phyloP scores from a whole-genome alignment of 768 basidiomycete species.

The Tylopilus plumbeoviolaceoides region DNA sequence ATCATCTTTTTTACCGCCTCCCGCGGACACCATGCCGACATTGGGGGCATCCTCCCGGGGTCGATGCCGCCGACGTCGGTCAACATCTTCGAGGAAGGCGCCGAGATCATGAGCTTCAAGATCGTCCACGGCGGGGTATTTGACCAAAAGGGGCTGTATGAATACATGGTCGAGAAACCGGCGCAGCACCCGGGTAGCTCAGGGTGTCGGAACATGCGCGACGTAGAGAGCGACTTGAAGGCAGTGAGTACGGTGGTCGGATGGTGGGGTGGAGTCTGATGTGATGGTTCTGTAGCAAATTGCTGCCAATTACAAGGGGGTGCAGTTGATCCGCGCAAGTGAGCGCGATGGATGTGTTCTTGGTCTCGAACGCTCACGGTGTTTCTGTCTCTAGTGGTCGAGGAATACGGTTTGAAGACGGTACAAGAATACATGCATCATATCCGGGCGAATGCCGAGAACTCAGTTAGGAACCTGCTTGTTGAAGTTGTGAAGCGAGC shows the following conservation, averaged over 20 bases:
- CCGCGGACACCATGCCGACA: conserved; percentile 95
- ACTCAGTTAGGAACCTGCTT: conserved; percentile 78
- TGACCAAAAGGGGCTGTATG: conserved; percentile 66
- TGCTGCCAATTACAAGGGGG: conserved; percentile 90
- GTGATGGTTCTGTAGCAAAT: conserved; percentile 59
- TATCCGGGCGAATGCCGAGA: conserved; percentile 86
- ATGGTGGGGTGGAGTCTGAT: not conserved
- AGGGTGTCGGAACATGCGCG: conserved; percentile 80
- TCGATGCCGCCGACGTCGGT: conserved; percentile 95
- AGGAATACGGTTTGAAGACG: conserved; percentile 79
- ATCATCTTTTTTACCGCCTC: conserved; percentile 94
- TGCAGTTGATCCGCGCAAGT: conserved; percentile 80
- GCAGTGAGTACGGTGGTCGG: conserved; percentile 50
- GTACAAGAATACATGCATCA: conserved; percentile 94
- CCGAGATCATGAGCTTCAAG: conserved; percentile 87
- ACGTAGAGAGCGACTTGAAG: conserved; percentile 90
- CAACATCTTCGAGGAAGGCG: conserved; percentile 92
- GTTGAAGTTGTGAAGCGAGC: conserved; percentile 66
- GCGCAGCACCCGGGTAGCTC: conserved; percentile 80
- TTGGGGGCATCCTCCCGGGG: conserved; percentile 88
- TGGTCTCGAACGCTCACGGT: conserved; percentile 7
- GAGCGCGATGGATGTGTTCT: conserved; percentile 20
- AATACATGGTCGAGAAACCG: conserved; percentile 81
- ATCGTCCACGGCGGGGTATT: conserved; percentile 82
- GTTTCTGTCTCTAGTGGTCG: conserved; percentile 51